A percentile compares a stretch with the other conserved stretches of the same genome.
Evolutionary conservation across 202 grass and related monocot genomes (phyloP).

Genomic region (Saccharum hybrid): DNA sequence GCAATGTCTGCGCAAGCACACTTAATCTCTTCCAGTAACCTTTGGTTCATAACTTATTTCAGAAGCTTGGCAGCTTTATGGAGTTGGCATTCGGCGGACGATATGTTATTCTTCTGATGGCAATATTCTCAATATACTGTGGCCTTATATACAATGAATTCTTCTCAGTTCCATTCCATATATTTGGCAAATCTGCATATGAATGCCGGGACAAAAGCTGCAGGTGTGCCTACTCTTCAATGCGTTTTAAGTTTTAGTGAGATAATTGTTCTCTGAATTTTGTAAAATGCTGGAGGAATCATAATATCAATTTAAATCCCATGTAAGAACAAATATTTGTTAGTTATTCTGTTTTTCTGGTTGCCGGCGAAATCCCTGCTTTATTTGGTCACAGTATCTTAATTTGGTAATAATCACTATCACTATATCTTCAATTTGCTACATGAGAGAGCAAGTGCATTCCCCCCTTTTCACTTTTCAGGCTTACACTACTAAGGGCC

Average conservation of each 20-base stretch:
- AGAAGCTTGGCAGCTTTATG: constrained; percentile 99
- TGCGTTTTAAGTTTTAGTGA: not conserved
- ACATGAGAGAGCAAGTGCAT: not conserved
- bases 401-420: not conserved
- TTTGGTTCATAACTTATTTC: constrained; percentile 43
- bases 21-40: constrained; percentile 7
- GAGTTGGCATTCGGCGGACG: constrained; percentile 99
- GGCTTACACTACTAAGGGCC: not conserved
- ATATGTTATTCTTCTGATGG: constrained; percentile 98
- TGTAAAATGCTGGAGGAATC: constrained; percentile 34
- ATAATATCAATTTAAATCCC: constrained; percentile 8
- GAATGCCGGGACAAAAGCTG: constrained; percentile 79
- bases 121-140: constrained; percentile 99
- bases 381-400: not conserved
- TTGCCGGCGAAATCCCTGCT: not conserved
- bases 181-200: constrained; percentile 97
- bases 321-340: constrained; percentile 8
- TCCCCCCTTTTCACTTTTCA: not conserved
- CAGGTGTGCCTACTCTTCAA: constrained; percentile 62
- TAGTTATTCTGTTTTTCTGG: not conserved
- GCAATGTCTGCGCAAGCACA: not conserved
- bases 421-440: not conserved
- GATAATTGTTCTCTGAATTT: constrained; percentile 28
- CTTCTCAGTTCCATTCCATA: constrained; percentile 97
- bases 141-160: constrained; percentile 99